phyloP scores from a whole-genome alignment of 192 early-diverging fungal species.

The Linderina pennispora region DNA sequence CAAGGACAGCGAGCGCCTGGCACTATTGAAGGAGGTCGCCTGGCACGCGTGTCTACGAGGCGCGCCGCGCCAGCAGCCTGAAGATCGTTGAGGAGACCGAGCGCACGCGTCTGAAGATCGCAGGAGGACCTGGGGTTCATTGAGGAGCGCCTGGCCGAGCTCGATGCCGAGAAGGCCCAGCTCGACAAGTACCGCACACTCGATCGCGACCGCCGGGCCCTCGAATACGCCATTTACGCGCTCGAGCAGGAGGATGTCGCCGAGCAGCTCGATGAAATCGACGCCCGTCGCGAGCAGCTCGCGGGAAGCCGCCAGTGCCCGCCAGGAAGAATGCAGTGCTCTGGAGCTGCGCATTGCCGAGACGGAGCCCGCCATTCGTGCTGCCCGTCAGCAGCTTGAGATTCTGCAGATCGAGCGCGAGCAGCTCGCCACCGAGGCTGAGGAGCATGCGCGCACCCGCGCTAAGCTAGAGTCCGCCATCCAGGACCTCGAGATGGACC shows the following conservation, averaged over 20 bases:
- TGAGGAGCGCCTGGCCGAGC: slow-evolving; percentile 78
- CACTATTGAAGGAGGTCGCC: slow-evolving; percentile 95
- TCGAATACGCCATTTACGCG: slow-evolving; percentile 92
- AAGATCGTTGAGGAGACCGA: slow-evolving; percentile 90
- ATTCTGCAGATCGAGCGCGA: slow-evolving; percentile 60
- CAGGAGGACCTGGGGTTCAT: slow-evolving; percentile 83
- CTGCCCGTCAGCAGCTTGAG: slow-evolving; percentile 59
- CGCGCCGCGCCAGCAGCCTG: slow-evolving; percentile 78
- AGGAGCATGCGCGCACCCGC: slow-evolving; percentile 68
- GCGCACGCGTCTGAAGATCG: slow-evolving; percentile 79
- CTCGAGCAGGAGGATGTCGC: slow-evolving; percentile 79
- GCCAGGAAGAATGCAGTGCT: slow-evolving; percentile 52
- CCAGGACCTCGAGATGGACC: slow-evolving; percentile 71
- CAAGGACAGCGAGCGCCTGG: slow-evolving; percentile 84
- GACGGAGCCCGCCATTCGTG: slow-evolving; percentile 54
- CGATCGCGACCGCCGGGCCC: slow-evolving; percentile 77
- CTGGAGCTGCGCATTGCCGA: slow-evolving; percentile 47
- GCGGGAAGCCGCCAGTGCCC: slow-evolving; percentile 53
- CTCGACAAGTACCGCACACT: slow-evolving; percentile 79
- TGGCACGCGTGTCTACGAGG: slow-evolving; percentile 95
- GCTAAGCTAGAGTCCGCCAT: slow-evolving; percentile 75
- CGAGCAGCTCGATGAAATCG: slow-evolving; percentile 68
- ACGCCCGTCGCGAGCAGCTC: slow-evolving; percentile 46
- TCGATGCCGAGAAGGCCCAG: slow-evolving; percentile 93
- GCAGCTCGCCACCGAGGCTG: slow-evolving; percentile 64